Evolutionary conservation across 306 rosid species (phyloP).

Genomic region (Rosa persica): DNA sequence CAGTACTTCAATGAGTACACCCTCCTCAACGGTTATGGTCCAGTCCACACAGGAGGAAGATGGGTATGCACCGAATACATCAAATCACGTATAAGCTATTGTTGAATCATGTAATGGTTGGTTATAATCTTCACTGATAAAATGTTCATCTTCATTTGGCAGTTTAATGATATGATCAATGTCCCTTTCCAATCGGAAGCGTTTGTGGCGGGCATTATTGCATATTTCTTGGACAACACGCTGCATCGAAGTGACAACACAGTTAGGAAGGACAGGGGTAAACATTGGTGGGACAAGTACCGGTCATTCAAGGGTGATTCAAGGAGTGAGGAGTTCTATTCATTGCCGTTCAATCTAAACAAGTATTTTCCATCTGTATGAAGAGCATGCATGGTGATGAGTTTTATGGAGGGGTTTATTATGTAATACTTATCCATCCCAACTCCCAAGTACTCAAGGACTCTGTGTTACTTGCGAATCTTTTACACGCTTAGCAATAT

Average conservation of each 20-base stretch:
- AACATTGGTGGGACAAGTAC: conserved; percentile 97
- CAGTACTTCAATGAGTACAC: conserved; percentile 97
- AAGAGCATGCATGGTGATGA: conserved; percentile 20
- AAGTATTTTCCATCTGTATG: conserved; percentile 96
- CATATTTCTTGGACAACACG: conserved; percentile 89
- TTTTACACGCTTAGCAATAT: conserved; percentile 31
- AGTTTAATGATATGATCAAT: conserved; percentile 93
- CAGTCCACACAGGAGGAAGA: conserved; percentile 83
- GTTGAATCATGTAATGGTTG: neutral
- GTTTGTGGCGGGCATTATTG: conserved; percentile 80
- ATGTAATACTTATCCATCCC: conserved; percentile 26
- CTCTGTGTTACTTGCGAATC: conserved; percentile 17
- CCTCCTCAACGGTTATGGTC: conserved; percentile 77
- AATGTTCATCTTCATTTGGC: conserved; percentile 22
- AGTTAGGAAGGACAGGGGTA: conserved; percentile 89
- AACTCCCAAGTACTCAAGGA: conserved; percentile 4
- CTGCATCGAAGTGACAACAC: conserved; percentile 56
- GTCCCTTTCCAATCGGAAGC: conserved; percentile 93
- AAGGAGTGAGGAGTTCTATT: conserved; percentile 92
- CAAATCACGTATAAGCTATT: conserved; percentile 10
- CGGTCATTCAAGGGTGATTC: conserved; percentile 69
- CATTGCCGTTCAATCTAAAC: conserved; percentile 90
- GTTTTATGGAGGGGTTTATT: conserved; percentile 17
- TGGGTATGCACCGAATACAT: conserved; percentile 60
- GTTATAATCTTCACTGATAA: conserved; percentile 10